Percentiles rank a stretch among this genome's conserved stretches.
phyloP scores from a whole-genome alignment of 306 rosid species.

The Astragalus glycyphyllos region DNA sequence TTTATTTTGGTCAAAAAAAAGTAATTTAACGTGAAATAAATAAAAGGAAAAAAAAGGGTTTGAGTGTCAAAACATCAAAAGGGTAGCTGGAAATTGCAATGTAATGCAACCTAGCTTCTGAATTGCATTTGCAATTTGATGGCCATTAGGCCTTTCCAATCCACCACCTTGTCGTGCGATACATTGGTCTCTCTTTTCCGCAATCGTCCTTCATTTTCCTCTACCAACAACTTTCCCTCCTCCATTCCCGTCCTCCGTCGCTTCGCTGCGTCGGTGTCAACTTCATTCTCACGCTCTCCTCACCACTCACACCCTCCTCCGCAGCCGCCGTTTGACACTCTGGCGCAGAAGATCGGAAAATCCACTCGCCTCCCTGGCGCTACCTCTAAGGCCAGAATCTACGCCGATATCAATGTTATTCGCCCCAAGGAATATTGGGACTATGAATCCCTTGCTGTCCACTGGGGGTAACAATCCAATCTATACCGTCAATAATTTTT shows the following conservation, averaged over 20 bases:
- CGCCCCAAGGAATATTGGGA: slow-evolving; percentile 70
- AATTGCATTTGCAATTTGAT: slow-evolving; percentile 51
- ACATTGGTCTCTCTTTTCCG: slow-evolving; percentile 40
- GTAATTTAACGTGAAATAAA: too few species aligned
- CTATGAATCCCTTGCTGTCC: slow-evolving; percentile 59
- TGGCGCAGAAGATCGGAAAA: slow-evolving; percentile 93
- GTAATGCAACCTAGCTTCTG: not conserved
- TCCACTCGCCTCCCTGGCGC: slow-evolving; percentile 90
- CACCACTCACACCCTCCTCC: slow-evolving; percentile 40
- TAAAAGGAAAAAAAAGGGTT: not conserved
- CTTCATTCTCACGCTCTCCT: slow-evolving; percentile 47
- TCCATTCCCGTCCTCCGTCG: slow-evolving; percentile 48
- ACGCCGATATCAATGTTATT: slow-evolving; percentile 72
- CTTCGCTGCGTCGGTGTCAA: slow-evolving; percentile 49
- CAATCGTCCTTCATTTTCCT: not conserved
- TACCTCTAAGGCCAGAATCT: slow-evolving; percentile 74
- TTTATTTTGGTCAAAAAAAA: too few species aligned
- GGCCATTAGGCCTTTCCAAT: slow-evolving; percentile 78
- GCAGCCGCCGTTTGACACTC: slow-evolving; percentile 54
- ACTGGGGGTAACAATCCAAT: slow-evolving; percentile 73
- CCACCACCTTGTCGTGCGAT: slow-evolving; percentile 41
- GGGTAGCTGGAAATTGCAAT: slow-evolving; percentile 10
- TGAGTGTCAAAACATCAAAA: slow-evolving; percentile 27
- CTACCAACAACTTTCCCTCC: not conserved
- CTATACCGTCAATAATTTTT: not conserved